Evolutionary conservation across 768 basidiomycete genomes (phyloP).

Genomic region (Phanerochaete carnosa): DNA sequence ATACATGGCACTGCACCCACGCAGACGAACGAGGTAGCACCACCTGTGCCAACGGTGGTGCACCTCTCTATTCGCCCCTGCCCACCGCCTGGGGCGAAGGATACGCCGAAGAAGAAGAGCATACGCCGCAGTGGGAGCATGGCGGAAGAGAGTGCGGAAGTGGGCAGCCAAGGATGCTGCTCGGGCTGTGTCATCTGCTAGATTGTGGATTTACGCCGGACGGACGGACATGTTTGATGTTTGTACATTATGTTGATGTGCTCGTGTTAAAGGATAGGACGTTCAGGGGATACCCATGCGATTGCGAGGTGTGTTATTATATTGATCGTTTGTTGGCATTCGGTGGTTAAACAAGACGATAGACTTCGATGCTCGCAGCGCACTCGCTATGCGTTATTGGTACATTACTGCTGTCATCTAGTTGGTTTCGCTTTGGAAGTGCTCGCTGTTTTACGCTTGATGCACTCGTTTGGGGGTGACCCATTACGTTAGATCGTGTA

Average conservation of each 20-base stretch:
- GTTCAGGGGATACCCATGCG: neutral
- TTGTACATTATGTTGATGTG: constrained; percentile 1
- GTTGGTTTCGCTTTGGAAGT: constrained; percentile 7
- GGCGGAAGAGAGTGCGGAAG: constrained; percentile 19
- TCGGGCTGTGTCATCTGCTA: constrained; percentile 39
- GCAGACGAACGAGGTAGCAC: constrained; percentile 6
- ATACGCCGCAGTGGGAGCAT: constrained; percentile 27
- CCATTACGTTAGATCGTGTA: neutral
- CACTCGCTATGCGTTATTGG: neutral
- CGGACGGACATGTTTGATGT: neutral
- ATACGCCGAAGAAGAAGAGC: constrained; percentile 55
- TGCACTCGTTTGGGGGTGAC: constrained; percentile 1
- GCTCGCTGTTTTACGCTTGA: constrained; percentile 10
- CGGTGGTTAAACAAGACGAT: too few species aligned
- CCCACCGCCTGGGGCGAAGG: constrained; percentile 47
- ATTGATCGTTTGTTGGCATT: neutral
- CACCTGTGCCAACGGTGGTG: constrained; percentile 56
- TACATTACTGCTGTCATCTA: constrained; percentile 4
- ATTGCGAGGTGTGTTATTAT: neutral
- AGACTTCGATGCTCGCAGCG: neutral
- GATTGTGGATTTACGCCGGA: constrained; percentile 1
- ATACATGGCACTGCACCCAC: constrained; percentile 8
- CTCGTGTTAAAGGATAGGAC: neutral
- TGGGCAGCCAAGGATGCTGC: constrained; percentile 31
- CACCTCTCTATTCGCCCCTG: constrained; percentile 71